These are phyloP conservation scores for Conringia planisiliqua DNA, from an alignment of 345 rosid species.

Conservation along the genomic window DNA sequence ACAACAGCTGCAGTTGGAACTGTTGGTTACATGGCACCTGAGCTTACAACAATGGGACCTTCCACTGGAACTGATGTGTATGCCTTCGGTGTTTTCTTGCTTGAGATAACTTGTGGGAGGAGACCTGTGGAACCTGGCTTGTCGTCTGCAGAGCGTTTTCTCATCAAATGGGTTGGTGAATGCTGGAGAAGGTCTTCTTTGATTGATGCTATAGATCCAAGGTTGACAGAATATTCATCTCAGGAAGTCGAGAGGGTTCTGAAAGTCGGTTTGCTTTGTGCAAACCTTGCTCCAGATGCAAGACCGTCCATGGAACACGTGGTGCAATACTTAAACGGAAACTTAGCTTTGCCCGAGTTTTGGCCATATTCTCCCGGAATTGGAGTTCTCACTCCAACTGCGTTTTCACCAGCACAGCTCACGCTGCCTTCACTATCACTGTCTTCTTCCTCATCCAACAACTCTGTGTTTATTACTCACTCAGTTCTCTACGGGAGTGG, in stretches of 20 bases:
- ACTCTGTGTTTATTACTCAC: slow-evolving; percentile 33
- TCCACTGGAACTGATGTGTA: slow-evolving; percentile 42
- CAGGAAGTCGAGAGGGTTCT: slow-evolving; percentile 47
- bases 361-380: slow-evolving; percentile 30
- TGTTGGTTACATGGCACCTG: slow-evolving; percentile 57
- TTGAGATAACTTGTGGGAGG: slow-evolving; percentile 49
- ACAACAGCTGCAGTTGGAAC: slow-evolving; percentile 92
- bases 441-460: slow-evolving; percentile 19
- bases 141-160: slow-evolving; percentile 13
- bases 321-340: slow-evolving; percentile 37
- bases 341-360: slow-evolving; percentile 27
- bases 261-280: slow-evolving; percentile 47
- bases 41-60: slow-evolving; percentile 41
- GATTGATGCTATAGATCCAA: slow-evolving; percentile 37
- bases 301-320: slow-evolving; percentile 49
- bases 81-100: slow-evolving; percentile 48
- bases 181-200: slow-evolving; percentile 38
- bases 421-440: slow-evolving; percentile 18
- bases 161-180: slow-evolving; percentile 38
- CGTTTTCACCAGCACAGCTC: background rate
- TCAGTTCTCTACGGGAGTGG: slow-evolving; percentile 31
- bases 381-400: slow-evolving; percentile 26
- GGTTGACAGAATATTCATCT: slow-evolving; percentile 26
- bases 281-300: slow-evolving; percentile 29
- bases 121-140: slow-evolving; percentile 64